Conservation (phyloP, 1,284 basidiomycete species). For the Gymnopus androsaceus region DNA sequence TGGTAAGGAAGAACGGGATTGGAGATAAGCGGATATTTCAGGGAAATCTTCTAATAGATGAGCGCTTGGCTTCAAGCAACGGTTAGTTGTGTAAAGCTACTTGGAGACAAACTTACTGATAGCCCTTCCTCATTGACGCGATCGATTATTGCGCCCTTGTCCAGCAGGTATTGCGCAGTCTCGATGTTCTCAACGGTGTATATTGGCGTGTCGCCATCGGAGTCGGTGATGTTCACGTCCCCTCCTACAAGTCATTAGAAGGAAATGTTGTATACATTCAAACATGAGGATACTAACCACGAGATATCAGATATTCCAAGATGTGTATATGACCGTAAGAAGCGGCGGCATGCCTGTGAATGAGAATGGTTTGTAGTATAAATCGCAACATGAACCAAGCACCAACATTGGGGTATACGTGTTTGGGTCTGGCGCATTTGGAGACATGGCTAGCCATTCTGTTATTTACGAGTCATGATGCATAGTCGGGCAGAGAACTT, state of each 20-base stretch:
- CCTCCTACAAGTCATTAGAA: constrained; percentile 50
- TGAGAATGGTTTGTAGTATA: constrained; percentile 14
- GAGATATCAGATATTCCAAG: constrained; percentile 76
- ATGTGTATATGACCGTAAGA: constrained; percentile 84
- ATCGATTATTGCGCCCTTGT: constrained; percentile 74
- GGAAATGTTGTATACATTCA: no score
- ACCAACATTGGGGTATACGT: constrained; percentile 88
- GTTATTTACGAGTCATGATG: constrained; percentile 21
- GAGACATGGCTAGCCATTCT: constrained; percentile 58
- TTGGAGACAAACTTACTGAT: constrained; percentile 54
- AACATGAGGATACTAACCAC: constrained; percentile 1
- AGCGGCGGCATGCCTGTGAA: constrained; percentile 84
- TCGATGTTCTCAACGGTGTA: constrained; percentile 86
- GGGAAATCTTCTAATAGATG: constrained; percentile 79
- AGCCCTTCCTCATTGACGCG: constrained; percentile 71
- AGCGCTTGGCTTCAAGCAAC: constrained; percentile 64
- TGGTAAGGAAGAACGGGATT: constrained; percentile 33
- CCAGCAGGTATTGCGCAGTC: constrained; percentile 78
- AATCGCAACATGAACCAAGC: constrained; percentile 20
- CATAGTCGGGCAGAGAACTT: constrained; percentile 31
- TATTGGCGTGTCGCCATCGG: constrained; percentile 88
- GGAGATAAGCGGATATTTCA: constrained; percentile 73
- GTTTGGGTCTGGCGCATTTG: constrained; percentile 75
- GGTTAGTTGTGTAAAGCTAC: not conserved
- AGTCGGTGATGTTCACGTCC: constrained; percentile 83